Evolutionary conservation across 306 rosid species (phyloP), one percentile per base, ranked within the genome.

Genomic region (Rosa multiflora): DNA sequence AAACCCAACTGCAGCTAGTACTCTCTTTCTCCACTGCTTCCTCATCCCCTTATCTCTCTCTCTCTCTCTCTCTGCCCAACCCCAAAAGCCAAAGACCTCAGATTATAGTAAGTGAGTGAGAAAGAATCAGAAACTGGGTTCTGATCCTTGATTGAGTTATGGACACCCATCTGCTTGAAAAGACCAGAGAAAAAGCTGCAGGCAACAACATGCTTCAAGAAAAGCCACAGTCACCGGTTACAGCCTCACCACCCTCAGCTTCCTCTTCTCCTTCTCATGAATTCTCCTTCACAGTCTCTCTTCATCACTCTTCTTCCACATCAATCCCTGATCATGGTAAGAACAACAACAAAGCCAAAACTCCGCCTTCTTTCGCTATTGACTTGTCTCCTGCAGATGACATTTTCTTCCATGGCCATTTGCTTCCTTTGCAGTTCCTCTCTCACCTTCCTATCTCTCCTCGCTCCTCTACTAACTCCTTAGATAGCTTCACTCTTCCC

Each of bases 381-480:
- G 99, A 94, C 83, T 84, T 94, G 78, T 86, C 99, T 52, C 99
- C 99, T 0, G 99, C 99, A 5, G 99, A 94, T 47, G 99, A 94
- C 84, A 94, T 94, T 72, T 94, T 94, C 93, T 94, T 92, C 90
- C 99, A 91, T n/a, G 99, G 99, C 29, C 99, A 92, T 81, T 81
- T 94, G 82, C 97, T 94, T 51, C 99, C 99, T 39, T 91, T 94
- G 21, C 99, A 92, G 67, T 91, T 91, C 76, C 88, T 94, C 64
- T 88, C 99, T 61, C 99, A 94, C 80, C 90, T 90, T 52, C 88
- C 97, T 26, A 86, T 87, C 23, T 88, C 98, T 8, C 93, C 97
- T 40, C 93, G 93, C 79, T 87, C 91, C 44, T 94, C 99, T 52
- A 89, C 89, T 73, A 86, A 88, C 72, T 91, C 94, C 61, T 32